A percentile compares a stretch with the other conserved stretches of the same genome.
Conservation (phyloP, 202 grass and related monocot species). For the Zoysia matrella region DNA sequence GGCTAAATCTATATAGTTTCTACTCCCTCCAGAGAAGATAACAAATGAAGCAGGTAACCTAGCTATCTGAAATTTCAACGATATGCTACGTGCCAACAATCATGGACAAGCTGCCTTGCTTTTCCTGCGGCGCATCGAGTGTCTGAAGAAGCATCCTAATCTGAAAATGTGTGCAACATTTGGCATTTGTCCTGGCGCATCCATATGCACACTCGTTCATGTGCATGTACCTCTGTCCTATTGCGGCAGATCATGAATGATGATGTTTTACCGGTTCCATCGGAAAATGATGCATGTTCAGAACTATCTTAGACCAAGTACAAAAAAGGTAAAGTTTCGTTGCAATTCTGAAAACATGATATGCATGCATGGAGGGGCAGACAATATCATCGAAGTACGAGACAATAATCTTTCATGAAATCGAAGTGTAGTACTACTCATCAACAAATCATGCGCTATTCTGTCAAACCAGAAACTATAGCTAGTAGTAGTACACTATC, state of each 20-base stretch:
- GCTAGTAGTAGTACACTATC: neutral
- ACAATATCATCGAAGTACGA: neutral
- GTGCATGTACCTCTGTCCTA: constrained; percentile 1
- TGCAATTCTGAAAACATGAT: neutral
- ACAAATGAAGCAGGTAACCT: neutral
- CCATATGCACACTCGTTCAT: constrained; percentile 27
- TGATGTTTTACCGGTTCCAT: neutral
- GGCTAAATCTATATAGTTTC: neutral
- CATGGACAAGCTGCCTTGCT: constrained; percentile 16
- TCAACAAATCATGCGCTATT: neutral
- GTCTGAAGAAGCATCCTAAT: constrained; percentile 26
- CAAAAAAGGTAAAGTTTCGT: neutral
- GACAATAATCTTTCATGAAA: neutral
- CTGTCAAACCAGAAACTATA: neutral
- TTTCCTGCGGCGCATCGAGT: constrained; percentile 33
- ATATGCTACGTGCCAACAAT: constrained; percentile 24
- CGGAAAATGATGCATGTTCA: constrained; percentile 8
- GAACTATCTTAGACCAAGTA: constrained; percentile 26
- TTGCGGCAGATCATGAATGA: constrained; percentile 40
- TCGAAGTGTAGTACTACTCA: neutral
- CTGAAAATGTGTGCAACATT: constrained; percentile 45
- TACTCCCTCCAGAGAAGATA: neutral
- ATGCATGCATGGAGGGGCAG: neutral
- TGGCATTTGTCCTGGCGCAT: constrained; percentile 47
- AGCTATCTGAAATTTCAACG: neutral